Base-by-base conservation (phyloP, 371 early-diverging fungal genomes). In the Rhizopus delemar region DNA sequence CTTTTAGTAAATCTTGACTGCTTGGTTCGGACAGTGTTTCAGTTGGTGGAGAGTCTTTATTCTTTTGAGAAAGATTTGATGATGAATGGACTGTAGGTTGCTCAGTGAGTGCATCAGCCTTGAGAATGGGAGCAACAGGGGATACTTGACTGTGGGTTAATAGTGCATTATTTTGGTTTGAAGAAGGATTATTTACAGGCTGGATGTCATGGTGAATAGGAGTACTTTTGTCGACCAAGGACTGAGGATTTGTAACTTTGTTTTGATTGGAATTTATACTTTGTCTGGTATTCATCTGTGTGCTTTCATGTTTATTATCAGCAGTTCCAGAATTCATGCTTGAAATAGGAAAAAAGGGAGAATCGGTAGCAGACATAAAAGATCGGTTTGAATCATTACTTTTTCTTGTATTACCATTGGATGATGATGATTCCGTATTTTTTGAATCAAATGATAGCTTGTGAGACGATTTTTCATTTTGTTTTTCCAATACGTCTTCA, bases 381-480 rank as follows among this genome's bases (percentile, higher is more conserved):
- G 41, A 52, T 46, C 15, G 43, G 29, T 29, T 59, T 35, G 59
- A 59, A 52, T 59, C 53, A 33, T 59, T 52, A 38, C 53, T 59
- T 7, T 41, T 46, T 52, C 53, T 59, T 52, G 52, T 59, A 36
- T 45, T 33, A 45, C 12, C 41, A 15, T n/a, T 33, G 11, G 29
- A 32, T 41, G 51, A 51, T 58, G 50, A 36, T 32, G 9, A 39
- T 29, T 49, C 39, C 32, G 4, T 38, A 49, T 51, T 31, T 58
- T 55, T 51, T 12, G 38, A 34, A 34, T 50, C 43, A 51, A 41
- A 41, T 51, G 58, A 51, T 15, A 35, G 36, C 46, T n/a, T 39
- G 31, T 31, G 54, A 31, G 36, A 53, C 11, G 29, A 41, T 36
- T 53, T n/a, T 34, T 32, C 15, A 43, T 32, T 41, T 35, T 32